phyloP scores from a whole-genome alignment of 73 alveolate genomes.

The Paramecium primaurelia region DNA sequence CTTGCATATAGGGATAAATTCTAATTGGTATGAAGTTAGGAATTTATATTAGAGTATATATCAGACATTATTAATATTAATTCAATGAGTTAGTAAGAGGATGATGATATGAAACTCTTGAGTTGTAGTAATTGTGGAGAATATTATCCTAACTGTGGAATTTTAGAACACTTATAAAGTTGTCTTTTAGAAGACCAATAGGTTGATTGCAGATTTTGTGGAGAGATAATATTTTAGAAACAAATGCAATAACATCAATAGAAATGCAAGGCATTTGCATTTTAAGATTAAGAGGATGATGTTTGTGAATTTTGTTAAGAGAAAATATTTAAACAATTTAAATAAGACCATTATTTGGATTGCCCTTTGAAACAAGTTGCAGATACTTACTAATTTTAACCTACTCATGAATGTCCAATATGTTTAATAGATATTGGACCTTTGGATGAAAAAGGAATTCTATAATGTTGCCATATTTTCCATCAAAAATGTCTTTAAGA shows the following conservation, averaged over 20 bases:
- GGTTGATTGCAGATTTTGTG: neutral
- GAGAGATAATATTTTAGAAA: neutral
- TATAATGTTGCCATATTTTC: neutral
- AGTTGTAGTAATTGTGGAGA: neutral
- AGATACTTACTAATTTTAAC: neutral
- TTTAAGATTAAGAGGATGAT: neutral
- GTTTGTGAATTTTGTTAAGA: neutral
- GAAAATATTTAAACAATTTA: neutral
- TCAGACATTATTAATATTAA: neutral
- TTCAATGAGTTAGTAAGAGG: neutral
- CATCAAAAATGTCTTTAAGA: neutral
- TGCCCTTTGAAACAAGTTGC: neutral
- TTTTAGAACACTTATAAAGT: neutral
- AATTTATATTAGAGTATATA: neutral
- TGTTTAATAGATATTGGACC: neutral
- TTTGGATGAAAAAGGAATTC: neutral
- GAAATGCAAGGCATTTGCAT: neutral
- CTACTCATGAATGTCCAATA: neutral
- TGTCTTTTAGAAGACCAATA: neutral
- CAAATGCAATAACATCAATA: neutral
- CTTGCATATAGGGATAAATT: slow-evolving; percentile 29
- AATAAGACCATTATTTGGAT: neutral
- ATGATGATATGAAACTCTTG: neutral
- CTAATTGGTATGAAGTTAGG: neutral
- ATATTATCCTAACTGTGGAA: neutral